Conservation (phyloP, 768 basidiomycete genomes). For the Amanita brunnescens region DNA sequence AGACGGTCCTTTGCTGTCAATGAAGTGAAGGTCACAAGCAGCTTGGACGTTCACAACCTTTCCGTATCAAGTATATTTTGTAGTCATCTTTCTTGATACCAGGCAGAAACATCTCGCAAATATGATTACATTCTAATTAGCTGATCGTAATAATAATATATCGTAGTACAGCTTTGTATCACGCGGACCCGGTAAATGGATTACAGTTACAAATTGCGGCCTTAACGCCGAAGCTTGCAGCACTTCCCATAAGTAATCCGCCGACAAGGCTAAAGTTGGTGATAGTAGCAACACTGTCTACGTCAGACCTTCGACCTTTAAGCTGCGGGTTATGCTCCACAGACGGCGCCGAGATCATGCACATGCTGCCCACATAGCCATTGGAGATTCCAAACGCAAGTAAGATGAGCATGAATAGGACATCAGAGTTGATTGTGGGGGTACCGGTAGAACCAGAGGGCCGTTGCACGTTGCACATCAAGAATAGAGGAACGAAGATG, state of each 20-base stretch:
- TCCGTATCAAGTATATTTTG: too few relatives aligned
- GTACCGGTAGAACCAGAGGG: conserved; percentile 21
- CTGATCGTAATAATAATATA: too few relatives aligned
- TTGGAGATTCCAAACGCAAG: conserved; percentile 70
- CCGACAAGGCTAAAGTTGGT: conserved; percentile 71
- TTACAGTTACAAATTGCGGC: conserved; percentile 63
- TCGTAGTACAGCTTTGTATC: too few relatives aligned
- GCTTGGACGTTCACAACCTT: not conserved
- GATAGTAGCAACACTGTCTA: conserved; percentile 79
- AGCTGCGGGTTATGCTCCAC: conserved; percentile 70
- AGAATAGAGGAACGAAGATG: conserved; percentile 77
- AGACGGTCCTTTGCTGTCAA: conserved; percentile 28
- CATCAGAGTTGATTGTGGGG: conserved; percentile 68
- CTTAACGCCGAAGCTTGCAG: conserved; percentile 74
- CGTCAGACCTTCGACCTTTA: conserved; percentile 61
- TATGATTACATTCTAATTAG: too few relatives aligned
- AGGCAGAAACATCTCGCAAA: too few relatives aligned
- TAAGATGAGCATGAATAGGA: conserved; percentile 66
- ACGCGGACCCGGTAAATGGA: conserved; percentile 42
- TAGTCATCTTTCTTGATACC: not conserved
- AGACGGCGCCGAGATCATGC: conserved; percentile 79
- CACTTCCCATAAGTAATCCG: conserved; percentile 68
- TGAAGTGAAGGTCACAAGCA: conserved; percentile 23
- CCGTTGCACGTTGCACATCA: conserved; percentile 80
- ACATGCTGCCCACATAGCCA: conserved; percentile 70